Evolutionary conservation across 1,284 basidiomycete species (phyloP).

Genomic region (Melampsora larici-populina): DNA sequence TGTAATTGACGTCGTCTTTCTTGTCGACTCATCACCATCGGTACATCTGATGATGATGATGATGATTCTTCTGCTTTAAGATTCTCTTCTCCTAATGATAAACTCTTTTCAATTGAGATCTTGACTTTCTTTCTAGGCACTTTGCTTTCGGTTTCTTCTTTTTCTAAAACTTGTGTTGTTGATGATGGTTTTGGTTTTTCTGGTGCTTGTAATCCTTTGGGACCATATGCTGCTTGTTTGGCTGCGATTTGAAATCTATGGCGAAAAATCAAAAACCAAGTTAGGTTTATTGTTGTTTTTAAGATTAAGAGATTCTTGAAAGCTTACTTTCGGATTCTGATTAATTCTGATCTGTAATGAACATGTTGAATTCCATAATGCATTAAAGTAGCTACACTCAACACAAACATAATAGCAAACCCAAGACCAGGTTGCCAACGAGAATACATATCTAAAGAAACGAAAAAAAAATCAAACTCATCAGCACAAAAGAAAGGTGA

Average conservation of each 20-base stretch:
- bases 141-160: neutral
- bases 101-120: constrained; percentile 29
- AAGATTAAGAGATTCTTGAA: neutral
- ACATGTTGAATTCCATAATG: constrained; percentile 75
- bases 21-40: constrained; percentile 47
- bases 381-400: constrained; percentile 67
- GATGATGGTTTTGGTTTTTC: neutral
- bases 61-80: constrained; percentile 44
- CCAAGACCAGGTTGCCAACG: constrained; percentile 84
- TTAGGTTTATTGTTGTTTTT: neutral
- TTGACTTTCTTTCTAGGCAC: constrained; percentile 40
- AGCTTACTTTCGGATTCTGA: constrained; percentile 59
- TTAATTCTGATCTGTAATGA: constrained; percentile 70
- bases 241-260: constrained; percentile 50
- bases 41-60: no score
- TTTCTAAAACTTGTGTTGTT: neutral
- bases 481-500: no score
- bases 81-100: neutral
- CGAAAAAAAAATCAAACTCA: neutral
- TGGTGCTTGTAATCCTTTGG: neutral
- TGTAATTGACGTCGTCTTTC: constrained; percentile 46
- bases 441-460: constrained; percentile 75
- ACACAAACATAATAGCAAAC: constrained; percentile 71
- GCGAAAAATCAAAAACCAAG: no score
- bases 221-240: constrained; percentile 49